Evolutionary conservation across 805 yeast species (phyloP).

Genomic region (Pichia ethanolica): DNA sequence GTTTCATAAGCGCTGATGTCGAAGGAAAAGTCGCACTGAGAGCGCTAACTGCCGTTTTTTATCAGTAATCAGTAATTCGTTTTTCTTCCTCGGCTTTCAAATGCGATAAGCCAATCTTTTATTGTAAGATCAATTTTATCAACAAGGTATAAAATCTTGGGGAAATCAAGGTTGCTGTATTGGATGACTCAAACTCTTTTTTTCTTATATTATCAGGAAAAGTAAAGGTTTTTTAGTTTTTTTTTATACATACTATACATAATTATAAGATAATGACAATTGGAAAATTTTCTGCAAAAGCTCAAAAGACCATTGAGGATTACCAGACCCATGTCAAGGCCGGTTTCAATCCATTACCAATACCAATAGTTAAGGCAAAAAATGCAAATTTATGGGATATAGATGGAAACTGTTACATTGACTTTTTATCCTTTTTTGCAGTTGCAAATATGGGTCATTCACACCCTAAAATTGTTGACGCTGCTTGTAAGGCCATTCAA

Average conservation of each 20-base stretch:
- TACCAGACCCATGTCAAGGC: slow-evolving; percentile 16
- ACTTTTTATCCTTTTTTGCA: slow-evolving; percentile 24
- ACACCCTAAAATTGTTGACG: slow-evolving; percentile 24
- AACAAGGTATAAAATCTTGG: too few relatives aligned
- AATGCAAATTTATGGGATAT: slow-evolving; percentile 21
- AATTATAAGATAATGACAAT: not conserved
- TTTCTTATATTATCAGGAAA: too few relatives aligned
- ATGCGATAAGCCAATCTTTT: too few relatives aligned
- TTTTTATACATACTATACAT: not conserved
- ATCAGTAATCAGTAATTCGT: not conserved
- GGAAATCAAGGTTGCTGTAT: too few relatives aligned
- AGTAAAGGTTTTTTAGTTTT: not conserved
- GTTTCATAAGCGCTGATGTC: too few relatives aligned
- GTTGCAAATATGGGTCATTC: slow-evolving; percentile 27
- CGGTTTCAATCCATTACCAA: slow-evolving; percentile 22
- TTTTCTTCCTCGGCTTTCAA: not conserved
- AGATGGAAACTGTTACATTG: slow-evolving; percentile 24
- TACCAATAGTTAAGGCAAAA: slow-evolving; percentile 17
- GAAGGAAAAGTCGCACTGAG: too few relatives aligned
- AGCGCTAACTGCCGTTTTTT: not conserved
- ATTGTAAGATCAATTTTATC: too few relatives aligned
- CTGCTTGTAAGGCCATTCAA: slow-evolving; percentile 18
- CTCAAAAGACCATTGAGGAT: not conserved
- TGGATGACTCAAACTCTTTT: too few relatives aligned
- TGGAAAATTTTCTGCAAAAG: not conserved